phyloP scores from a whole-genome alignment of 805 yeast genomes.

The Sugiyamaella lignohabitans region DNA sequence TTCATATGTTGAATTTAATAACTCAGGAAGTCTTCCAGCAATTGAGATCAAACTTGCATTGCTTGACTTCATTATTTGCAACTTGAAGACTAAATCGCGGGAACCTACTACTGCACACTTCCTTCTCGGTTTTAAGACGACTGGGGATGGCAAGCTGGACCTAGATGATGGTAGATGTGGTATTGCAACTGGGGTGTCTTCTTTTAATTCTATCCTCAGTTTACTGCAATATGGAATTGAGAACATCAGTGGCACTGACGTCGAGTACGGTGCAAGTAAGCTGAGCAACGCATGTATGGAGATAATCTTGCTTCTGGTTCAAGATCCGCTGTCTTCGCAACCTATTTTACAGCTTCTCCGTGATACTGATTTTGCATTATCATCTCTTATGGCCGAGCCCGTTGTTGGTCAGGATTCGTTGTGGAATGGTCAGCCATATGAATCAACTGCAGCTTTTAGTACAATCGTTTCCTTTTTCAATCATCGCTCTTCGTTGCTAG shows the following conservation, averaged over 20 bases:
- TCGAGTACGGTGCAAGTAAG: slow-evolving; percentile 51
- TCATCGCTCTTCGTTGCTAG: slow-evolving; percentile 55
- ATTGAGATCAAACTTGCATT: slow-evolving; percentile 50
- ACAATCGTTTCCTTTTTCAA: slow-evolving; percentile 49
- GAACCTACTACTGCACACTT: slow-evolving; percentile 61
- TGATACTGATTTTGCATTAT: slow-evolving; percentile 42
- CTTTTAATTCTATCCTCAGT: slow-evolving; percentile 48
- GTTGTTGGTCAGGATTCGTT: slow-evolving; percentile 37
- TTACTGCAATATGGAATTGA: slow-evolving; percentile 45
- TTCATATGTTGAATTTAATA: slow-evolving; percentile 3
- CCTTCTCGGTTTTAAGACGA: slow-evolving; percentile 63
- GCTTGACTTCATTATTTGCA: slow-evolving; percentile 49
- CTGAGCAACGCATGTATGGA: slow-evolving; percentile 55
- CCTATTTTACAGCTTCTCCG: slow-evolving; percentile 49
- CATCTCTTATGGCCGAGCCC: slow-evolving; percentile 46
- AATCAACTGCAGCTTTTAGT: slow-evolving; percentile 44
- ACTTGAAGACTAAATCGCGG: slow-evolving; percentile 31
- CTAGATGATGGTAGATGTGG: slow-evolving; percentile 41
- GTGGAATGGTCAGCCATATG: slow-evolving; percentile 18
- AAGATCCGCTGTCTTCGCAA: slow-evolving; percentile 48
- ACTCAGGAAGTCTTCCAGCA: slow-evolving; percentile 4
- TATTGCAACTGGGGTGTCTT: slow-evolving; percentile 47
- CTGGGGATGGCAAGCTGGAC: slow-evolving; percentile 47
- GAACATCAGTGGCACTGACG: slow-evolving; percentile 32
- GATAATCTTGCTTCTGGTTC: slow-evolving; percentile 55